Base-by-base conservation (phyloP, 306 rosid species). In the Vigna trinervia region DNA sequence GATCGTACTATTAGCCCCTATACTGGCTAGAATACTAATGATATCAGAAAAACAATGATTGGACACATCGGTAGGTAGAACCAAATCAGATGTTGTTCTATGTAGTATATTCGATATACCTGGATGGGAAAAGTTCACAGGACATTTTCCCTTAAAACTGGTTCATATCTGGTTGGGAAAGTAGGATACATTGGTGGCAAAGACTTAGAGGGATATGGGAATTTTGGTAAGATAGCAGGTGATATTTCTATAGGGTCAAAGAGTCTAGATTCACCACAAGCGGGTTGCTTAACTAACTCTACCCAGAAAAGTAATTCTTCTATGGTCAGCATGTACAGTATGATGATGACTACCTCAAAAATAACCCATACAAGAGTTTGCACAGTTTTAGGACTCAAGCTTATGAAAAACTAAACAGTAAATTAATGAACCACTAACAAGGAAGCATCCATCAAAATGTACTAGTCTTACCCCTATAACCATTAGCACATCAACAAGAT, bases 171-270 rank as follows among this genome's bases (percentile, higher is more conserved):
- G 78, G 90, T 76, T 0, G 98, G 94, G 86, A 96, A 91, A 69
- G 85, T 81, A 5, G 99, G 98, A 78, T 92, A 92, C 99, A 89
- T 90, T 22, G 97, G 99, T 68, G 97, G 88, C 65, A 85, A 76
- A 68, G 97, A 71, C 65, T 85, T 89, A 14, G 65, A 81, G 71
- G 96, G 94, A 84, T 78, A 71, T 43, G 97, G 97, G 63, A 87
- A 70, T 58, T 89, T 88, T 20, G 99, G 99, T 64, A 92, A 85
- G 76, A 92, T 92, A 61, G 97, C 89, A 75, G 98, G 99, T 34
- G 99, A 96, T 87, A 96, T 96, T 71, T 91, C 93, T 81, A 91
- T 87, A 72, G 99, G 99, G 32, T 93, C 98, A 75, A 92, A 92
- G 84, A 88, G 84, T 73, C 83, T 83, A 48, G 82, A 65, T 30